Evolutionary conservation across 345 rosid species (phyloP).

Genomic region (Arabidopsis arenosa): DNA sequence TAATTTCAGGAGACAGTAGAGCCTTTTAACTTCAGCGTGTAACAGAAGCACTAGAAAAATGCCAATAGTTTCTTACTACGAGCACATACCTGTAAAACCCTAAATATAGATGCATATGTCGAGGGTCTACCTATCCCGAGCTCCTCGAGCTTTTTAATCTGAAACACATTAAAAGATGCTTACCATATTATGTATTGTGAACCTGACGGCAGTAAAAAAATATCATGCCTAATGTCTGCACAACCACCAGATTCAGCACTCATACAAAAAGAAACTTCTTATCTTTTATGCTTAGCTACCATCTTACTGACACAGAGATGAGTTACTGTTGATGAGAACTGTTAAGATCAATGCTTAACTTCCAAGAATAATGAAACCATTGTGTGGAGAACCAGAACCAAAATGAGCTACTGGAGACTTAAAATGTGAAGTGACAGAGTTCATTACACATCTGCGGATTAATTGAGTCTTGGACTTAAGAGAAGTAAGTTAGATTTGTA

Average conservation of each 20-base stretch:
- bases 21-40: conserved; percentile 10
- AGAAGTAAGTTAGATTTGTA: conserved; percentile 2
- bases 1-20: neutral
- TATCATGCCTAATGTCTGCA: conserved; percentile 13
- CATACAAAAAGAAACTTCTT: conserved; percentile 9
- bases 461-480: neutral
- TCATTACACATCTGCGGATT: neutral
- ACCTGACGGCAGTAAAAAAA: neutral
- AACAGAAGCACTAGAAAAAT: conserved; percentile 11
- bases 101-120: conserved; percentile 87
- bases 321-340: conserved; percentile 11
- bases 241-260: conserved; percentile 27
- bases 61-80: neutral
- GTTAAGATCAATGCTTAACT: conserved; percentile 24
- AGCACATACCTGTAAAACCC: conserved; percentile 76
- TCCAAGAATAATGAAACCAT: conserved; percentile 20
- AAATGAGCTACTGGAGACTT: conserved; percentile 21
- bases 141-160: conserved; percentile 98
- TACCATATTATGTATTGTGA: conserved; percentile 11
- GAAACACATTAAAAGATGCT: conserved; percentile 41
- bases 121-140: conserved; percentile 99
- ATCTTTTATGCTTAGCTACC: conserved; percentile 16
- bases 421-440: conserved; percentile 10
- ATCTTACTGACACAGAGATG: conserved; percentile 16
- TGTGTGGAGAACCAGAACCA: conserved; percentile 4